These are phyloP conservation scores for Yamagishiella unicocca DNA, from an alignment of 139 green algal species.

Conservation along the genomic window DNA sequence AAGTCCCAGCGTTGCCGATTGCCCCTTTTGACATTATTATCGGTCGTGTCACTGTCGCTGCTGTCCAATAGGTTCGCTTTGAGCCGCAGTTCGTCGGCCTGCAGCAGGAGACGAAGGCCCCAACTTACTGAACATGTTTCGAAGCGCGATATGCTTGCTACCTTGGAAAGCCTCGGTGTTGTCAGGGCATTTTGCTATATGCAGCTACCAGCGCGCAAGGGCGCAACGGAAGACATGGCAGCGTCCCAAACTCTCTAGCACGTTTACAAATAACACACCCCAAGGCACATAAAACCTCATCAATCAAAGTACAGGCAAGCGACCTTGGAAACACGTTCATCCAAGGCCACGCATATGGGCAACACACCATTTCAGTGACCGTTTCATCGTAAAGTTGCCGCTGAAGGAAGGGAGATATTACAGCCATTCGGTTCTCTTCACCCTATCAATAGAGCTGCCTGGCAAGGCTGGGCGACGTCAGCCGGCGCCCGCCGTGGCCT, in stretches of 20 bases:
- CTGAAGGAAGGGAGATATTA: constrained; percentile 19
- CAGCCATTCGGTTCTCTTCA: too few relatives aligned
- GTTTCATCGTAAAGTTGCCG: constrained; percentile 13
- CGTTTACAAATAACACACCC: background rate
- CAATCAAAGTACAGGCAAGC: background rate
- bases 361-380: constrained; percentile 6
- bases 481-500: too few relatives aligned
- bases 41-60: constrained; percentile 7
- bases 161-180: background rate
- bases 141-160: background rate
- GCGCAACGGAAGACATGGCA: background rate
- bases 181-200: background rate
- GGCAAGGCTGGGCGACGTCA: too few relatives aligned
- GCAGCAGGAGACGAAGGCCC: background rate
- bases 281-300: background rate
- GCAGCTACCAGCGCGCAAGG: background rate
- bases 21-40: background rate
- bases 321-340: background rate
- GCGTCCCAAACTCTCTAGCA: background rate
- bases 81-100: constrained; percentile 22
- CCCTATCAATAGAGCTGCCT: too few relatives aligned
- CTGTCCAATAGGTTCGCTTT: background rate
- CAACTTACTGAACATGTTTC: background rate
- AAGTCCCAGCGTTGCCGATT: background rate
- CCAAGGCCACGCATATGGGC: background rate